These are phyloP conservation scores for Gonapodya prolifera DNA, from an alignment of 192 early-diverging fungal genomes.

Conservation along the genomic window DNA sequence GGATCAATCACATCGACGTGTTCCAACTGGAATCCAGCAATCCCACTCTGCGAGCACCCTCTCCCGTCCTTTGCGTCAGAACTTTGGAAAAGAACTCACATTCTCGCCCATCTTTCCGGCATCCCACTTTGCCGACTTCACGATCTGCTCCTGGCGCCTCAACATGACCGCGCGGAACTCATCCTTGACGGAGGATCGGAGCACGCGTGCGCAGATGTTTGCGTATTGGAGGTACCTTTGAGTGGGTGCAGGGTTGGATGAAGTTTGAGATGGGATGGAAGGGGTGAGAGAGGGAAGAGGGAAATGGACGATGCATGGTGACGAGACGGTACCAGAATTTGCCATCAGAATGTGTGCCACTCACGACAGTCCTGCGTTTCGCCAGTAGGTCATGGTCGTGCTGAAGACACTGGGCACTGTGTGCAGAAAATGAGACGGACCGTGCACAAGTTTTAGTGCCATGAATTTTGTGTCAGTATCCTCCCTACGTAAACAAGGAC, in stretches of 20 bases:
- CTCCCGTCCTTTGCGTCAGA: too few relatives aligned
- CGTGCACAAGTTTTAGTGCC: too few relatives aligned
- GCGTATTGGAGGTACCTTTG: conserved; percentile 74
- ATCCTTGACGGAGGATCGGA: conserved; percentile 74
- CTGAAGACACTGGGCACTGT: too few relatives aligned
- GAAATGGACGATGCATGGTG: background rate
- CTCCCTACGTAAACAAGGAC: too few relatives aligned
- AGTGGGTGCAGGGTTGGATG: background rate
- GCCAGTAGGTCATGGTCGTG: background rate
- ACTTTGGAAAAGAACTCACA: too few relatives aligned
- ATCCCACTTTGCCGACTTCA: conserved; percentile 67
- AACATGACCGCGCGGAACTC: conserved; percentile 50
- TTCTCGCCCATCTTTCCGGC: conserved; percentile 65
- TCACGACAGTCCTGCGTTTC: background rate
- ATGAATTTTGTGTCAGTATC: too few relatives aligned
- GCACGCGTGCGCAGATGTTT: conserved; percentile 64
- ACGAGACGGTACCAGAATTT: background rate
- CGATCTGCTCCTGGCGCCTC: conserved; percentile 60
- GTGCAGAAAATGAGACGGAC: too few relatives aligned
- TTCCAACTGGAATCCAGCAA: too few relatives aligned
- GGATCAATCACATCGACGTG: too few relatives aligned
- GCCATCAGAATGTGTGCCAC: background rate
- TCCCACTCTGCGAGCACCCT: too few relatives aligned
- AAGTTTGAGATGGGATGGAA: too few relatives aligned
- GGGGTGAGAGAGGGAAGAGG: background rate